Base-by-base conservation (phyloP, 306 rosid genomes). In the Oemleria cerasiformis region DNA sequence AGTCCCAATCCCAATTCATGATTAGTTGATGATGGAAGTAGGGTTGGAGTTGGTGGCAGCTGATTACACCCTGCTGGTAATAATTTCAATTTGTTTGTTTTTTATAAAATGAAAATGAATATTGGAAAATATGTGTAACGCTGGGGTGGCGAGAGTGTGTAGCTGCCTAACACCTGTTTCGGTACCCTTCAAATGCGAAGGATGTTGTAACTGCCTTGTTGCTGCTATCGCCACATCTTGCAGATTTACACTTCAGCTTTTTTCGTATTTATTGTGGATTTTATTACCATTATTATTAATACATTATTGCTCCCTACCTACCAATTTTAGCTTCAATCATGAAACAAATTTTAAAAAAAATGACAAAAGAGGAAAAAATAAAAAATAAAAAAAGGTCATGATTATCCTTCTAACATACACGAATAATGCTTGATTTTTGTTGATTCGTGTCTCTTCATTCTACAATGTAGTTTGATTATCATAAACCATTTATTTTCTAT, bases 151-250 rank as follows among this genome's bases (percentile, higher is more conserved):
- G 6, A 9, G 14, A 44, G 40, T 16, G 51, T 56, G 36, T 69
- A 21, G 67, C 48, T 55, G 75, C 83, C 79, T 6, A 64, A 79
- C 79, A 79, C 79, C 69, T 79, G 76, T 79, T 49, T 62, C 45
- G 38, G 63, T 9, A 61, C 16, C 79, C 79, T 79, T 70, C 65
- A 30, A 70, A 47, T 63, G 73, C 59, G 76, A 73, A 10, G 72
- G 71, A 62, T 74, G 72, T 79, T 79, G 67, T 48, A 69, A 55
- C 79, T 45, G 56, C 75, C 75, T 53, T 68, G 47, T 34, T 50
- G 11, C 72, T 67, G 61, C 60, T 50, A 50, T 47, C 47, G 59
- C 44, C 55, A 21, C 44, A 39, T 2, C 41, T 60, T 59, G 19
- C 63, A 63, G 64, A 59, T 68, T 71, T 21, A 42, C 73, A 23